Percentiles rank a stretch among this genome's conserved stretches.
Conservation (phyloP, 2,329 filamentous ascomycete genomes). For the Verticillium nubilum region DNA sequence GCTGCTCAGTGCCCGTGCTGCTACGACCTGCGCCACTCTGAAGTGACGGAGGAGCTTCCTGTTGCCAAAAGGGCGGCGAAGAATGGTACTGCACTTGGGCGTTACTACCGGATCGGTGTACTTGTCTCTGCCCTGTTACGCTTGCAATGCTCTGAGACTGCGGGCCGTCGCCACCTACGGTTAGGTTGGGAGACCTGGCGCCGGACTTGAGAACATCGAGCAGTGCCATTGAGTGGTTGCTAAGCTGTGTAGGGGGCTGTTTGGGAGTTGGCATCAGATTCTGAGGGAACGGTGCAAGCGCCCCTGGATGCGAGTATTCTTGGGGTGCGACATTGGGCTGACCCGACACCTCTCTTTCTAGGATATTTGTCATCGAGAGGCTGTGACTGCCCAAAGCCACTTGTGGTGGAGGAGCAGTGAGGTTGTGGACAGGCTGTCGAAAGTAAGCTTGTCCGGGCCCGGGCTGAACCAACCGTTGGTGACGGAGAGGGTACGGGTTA, state of each 20-base stretch:
- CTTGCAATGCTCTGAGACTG: neutral
- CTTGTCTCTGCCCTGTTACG: neutral
- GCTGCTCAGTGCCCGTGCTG: slow-evolving; percentile 12
- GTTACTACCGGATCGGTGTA: neutral
- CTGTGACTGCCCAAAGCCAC: slow-evolving; percentile 33
- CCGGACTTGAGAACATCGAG: slow-evolving; percentile 33
- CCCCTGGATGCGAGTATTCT: neutral
- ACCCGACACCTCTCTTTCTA: neutral
- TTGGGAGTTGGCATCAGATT: slow-evolving; percentile 5
- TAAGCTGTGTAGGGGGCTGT: slow-evolving; percentile 19
- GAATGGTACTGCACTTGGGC: neutral
- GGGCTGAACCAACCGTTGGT: neutral
- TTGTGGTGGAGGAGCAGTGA: slow-evolving; percentile 49
- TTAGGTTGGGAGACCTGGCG: neutral
- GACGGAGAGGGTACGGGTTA: neutral
- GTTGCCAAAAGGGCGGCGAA: neutral
- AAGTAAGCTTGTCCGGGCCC: neutral
- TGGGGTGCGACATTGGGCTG: neutral
- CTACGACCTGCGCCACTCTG: neutral
- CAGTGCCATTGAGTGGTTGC: slow-evolving; percentile 28
- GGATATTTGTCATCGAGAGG: neutral
- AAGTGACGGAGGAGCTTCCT: neutral
- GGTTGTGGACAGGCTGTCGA: slow-evolving; percentile 23
- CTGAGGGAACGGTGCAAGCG: slow-evolving; percentile 3
- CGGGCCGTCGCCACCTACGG: neutral